These are phyloP conservation scores for Tuber indicum DNA, from an alignment of 495 filamentous ascomycete genomes.

Conservation along the genomic window DNA sequence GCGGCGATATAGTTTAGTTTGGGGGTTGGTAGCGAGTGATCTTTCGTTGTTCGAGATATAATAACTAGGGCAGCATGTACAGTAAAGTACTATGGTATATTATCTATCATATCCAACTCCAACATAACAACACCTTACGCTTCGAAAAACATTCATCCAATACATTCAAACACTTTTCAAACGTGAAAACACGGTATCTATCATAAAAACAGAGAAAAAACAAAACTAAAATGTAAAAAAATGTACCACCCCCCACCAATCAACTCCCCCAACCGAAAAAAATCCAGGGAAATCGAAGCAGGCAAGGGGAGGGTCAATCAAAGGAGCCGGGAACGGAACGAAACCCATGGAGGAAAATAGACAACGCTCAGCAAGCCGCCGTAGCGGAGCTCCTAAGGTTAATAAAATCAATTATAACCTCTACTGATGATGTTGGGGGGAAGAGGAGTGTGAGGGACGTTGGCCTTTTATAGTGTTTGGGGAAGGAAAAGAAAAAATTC, in stretches of 20 bases:
- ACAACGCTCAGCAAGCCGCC: conserved; percentile 43
- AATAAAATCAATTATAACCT: conserved; percentile 34
- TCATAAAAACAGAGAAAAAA: not conserved
- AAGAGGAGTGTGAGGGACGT: conserved; percentile 20
- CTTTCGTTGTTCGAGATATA: not conserved
- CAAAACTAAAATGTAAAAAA: not conserved
- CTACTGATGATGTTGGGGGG: conserved; percentile 40
- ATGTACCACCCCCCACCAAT: not conserved
- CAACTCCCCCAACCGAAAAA: not conserved
- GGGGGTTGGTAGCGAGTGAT: not conserved
- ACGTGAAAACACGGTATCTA: not conserved
- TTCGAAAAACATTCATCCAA: not conserved
- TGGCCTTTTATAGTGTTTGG: conserved; percentile 8
- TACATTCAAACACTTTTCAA: not conserved
- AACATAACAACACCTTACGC: not conserved
- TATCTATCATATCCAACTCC: not conserved
- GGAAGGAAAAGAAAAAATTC: not conserved
- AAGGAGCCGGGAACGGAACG: conserved; percentile 44
- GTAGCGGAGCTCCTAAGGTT: conserved; percentile 41
- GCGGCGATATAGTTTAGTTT: not conserved
- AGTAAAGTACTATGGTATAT: no score
- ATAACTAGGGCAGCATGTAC: not conserved
- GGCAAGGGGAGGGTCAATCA: conserved; percentile 35
- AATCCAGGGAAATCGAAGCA: not conserved
- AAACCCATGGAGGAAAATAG: conserved; percentile 32